Evolutionary conservation across 345 rosid genomes (phyloP), one percentile per base, ranked within the genome.

Genomic region (Reutealis trisperma): DNA sequence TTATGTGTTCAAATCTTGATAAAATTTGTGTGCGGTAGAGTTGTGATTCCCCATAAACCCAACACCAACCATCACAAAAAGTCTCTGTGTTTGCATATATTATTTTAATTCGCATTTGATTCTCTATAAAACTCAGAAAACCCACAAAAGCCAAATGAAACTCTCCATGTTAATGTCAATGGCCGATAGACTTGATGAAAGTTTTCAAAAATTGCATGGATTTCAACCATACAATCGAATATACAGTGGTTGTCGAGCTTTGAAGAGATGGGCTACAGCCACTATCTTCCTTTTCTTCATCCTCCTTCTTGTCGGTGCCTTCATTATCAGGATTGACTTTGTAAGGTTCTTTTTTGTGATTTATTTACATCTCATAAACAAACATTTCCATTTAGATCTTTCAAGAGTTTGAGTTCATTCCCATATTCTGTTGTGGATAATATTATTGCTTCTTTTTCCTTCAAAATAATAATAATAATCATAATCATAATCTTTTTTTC

Each of bases 241-340:
- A 9, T 37, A 34, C 2, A 62, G 25, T 21, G 47, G 68, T 47
- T 25, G 14, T 51, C 42, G 65, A 34, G 41, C 44, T 27, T 63
- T 74, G 37, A 85, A 84, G 70, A 77, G 81, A 83, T 69, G 82
- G 78, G 51, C 73, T 22, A 63, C 87, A 21, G 34, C 82, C 70
- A 78, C 85, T 34, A 19, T 78, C 57, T 69, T 60, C 60, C 22
- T 85, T 18, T 32, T 81, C 64, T 76, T 87, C 71, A 45, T 74
- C 75, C n/a, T 82, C 81, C 47, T 86, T 72, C 8, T 83, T 58
- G 57, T 72, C 34, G 85, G 81, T 57, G 79, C 79, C 75, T 70
- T 84, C 41, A 24, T 83, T 71, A 71, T 73, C 55, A 85, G 78
- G 83, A 67, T 69, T 47, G 73, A 80, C 64, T 4, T 78, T 81